Percentiles rank a stretch among this genome's conserved stretches.
These are phyloP conservation scores for Athelia psychrophila DNA, from an alignment of 1,284 basidiomycete genomes.

Conservation along the genomic window DNA sequence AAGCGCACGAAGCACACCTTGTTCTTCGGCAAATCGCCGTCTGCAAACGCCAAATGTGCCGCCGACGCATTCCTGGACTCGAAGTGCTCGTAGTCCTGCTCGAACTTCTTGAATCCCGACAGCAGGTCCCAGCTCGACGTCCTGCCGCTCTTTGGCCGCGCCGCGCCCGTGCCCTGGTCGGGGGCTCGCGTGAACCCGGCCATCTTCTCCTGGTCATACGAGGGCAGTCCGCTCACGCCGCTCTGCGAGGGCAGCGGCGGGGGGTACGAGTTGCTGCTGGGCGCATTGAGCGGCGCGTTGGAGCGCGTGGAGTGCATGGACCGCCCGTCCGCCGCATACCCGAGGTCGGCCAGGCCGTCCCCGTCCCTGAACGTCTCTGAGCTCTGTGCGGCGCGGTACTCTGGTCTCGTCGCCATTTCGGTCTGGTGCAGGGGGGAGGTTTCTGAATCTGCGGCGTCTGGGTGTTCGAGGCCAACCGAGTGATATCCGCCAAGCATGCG, in stretches of 20 bases:
- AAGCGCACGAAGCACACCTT: slow-evolving; percentile 31
- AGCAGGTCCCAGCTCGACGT: slow-evolving; percentile 50
- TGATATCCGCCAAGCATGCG: not conserved
- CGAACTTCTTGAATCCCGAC: slow-evolving; percentile 49
- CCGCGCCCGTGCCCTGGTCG: too few species aligned
- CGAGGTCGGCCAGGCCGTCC: not conserved
- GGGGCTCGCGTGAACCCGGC: too few species aligned
- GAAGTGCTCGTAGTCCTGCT: slow-evolving; percentile 58
- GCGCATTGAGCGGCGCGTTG: too few species aligned
- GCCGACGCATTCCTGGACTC: slow-evolving; percentile 54
- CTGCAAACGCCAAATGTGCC: slow-evolving; percentile 54
- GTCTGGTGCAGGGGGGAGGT: not conserved
- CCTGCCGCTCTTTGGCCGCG: not conserved
- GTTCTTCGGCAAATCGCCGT: slow-evolving; percentile 61
- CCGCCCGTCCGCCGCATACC: not conserved
- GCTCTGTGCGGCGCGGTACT: not conserved
- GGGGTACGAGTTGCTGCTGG: too few species aligned
- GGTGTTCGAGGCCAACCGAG: not conserved
- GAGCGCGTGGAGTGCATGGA: not conserved
- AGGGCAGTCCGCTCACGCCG: too few species aligned
- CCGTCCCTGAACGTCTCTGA: not conserved
- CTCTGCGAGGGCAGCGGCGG: too few species aligned
- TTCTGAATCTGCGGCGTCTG: not conserved
- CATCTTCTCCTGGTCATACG: too few species aligned
- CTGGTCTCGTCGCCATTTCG: not conserved